These are phyloP conservation scores for Pseudogymnoascus sp. DNA, from an alignment of 2,329 filamentous ascomycete species.

Conservation along the genomic window DNA sequence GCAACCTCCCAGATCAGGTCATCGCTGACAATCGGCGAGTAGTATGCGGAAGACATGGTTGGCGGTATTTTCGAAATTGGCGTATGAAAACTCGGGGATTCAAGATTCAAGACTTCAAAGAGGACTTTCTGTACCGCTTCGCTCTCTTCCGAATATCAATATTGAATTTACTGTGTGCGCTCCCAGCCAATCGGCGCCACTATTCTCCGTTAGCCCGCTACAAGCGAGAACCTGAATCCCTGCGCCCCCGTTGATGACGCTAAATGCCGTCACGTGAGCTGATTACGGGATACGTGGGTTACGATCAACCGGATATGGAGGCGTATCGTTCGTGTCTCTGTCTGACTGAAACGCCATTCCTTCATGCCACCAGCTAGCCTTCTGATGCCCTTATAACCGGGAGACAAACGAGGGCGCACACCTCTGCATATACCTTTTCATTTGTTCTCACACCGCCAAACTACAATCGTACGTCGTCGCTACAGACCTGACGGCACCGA, in stretches of 20 bases:
- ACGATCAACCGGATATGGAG: background rate
- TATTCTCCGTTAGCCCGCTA: background rate
- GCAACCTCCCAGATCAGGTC: conserved; percentile 93
- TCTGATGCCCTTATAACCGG: background rate
- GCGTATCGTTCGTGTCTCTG: background rate
- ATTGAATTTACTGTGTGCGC: conserved; percentile 2
- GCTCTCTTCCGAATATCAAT: background rate
- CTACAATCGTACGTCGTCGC: background rate
- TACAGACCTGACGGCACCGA: background rate
- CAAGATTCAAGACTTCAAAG: background rate
- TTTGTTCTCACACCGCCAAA: background rate
- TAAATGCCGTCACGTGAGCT: background rate
- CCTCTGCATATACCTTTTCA: background rate
- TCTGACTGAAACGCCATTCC: background rate
- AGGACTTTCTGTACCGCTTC: background rate
- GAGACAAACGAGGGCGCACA: background rate
- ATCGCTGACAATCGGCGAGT: conserved; percentile 69
- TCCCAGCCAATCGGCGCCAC: conserved; percentile 7
- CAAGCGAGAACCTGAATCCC: background rate
- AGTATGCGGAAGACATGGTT: conserved; percentile 46
- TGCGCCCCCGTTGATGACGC: background rate
- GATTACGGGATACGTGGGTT: background rate
- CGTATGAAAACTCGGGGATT: background rate
- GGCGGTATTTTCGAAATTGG: conserved; percentile 12
- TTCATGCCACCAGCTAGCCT: background rate